These are phyloP conservation scores for Dentipellis sp. DNA, from an alignment of 768 basidiomycete species.

Conservation along the genomic window DNA sequence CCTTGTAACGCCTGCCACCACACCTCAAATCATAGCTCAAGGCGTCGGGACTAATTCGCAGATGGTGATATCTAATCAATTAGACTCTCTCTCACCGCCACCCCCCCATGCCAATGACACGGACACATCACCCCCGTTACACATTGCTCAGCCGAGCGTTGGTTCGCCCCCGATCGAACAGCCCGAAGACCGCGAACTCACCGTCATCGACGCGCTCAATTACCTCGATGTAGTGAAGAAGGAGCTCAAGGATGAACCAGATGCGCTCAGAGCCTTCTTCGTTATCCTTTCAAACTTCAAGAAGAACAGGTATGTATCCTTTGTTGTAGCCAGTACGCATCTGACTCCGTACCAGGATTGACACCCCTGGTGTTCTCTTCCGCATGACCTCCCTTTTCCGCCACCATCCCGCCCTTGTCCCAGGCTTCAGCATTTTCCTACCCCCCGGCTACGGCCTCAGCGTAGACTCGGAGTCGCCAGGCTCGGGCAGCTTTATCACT, in stretches of 20 bases:
- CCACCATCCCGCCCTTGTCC: slow-evolving; percentile 83
- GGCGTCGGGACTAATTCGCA: too few species aligned
- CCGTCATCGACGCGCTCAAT: slow-evolving; percentile 51
- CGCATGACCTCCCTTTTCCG: slow-evolving; percentile 90
- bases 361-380: slow-evolving; percentile 94
- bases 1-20: too few species aligned
- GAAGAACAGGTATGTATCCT: slow-evolving; percentile 40
- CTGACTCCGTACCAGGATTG: slow-evolving; percentile 55
- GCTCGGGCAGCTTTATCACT: slow-evolving; percentile 57
- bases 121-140: too few species aligned
- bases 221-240: slow-evolving; percentile 58
- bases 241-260: slow-evolving; percentile 47
- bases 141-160: too few species aligned
- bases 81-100: too few species aligned
- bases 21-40: too few species aligned
- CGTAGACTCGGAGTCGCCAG: slow-evolving; percentile 53
- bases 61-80: too few species aligned
- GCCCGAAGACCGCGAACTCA: slow-evolving; percentile 34
- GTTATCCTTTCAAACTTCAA: slow-evolving; percentile 74
- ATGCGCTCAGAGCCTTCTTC: slow-evolving; percentile 53
- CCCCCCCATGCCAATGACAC: too few species aligned
- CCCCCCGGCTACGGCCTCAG: slow-evolving; percentile 93
- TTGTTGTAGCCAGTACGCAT: neutral
- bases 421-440: slow-evolving; percentile 97
- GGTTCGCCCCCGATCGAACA: neutral